Evolutionary conservation across 192 early-diverging fungal species (phyloP), one percentile per base, ranked within the genome.

Genomic region (Phlyctochytrium planicorne): DNA sequence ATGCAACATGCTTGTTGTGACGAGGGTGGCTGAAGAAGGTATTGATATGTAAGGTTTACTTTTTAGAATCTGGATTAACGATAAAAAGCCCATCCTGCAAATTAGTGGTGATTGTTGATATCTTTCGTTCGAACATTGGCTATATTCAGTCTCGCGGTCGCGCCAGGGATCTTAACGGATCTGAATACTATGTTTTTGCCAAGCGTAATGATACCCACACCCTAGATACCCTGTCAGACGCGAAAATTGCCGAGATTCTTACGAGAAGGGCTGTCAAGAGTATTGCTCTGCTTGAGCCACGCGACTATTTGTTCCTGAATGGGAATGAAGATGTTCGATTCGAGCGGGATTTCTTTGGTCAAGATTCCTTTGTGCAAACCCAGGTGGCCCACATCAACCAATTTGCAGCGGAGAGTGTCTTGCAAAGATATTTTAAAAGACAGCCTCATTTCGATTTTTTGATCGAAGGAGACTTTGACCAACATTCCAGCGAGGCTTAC

Each of bases 141-240:
- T 90, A 94, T 66, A 93, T 97, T 4, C 95, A 95, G 74, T 95
- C 94, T 17, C 85, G 94, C 34, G 95, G 94, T n/a, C 82, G 94
- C 30, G 94, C 94, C 0, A 81, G 94, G 1, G 83, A 91, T 69
- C 66, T 79, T 3, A 71, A 78, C 37, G 77, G 78, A 0, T 95
- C 93, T 14, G 88, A 88, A 53, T 97, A 88, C 53, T 81, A 93
- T 23, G 78, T 94, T n/a, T 79, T 97, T 82, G 84, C 88, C 23
- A 74, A 89, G 60, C 50, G 66, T 12, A 70, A 73, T 17, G 80
- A 91, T 59, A 62, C 64, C 10, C 34, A 47, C 1, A 56, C 65
- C 4, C n/a, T 82, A 29, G 65, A 74, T 10, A 63, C 61, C 3
- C 17, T 80, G 27, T 59, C 78, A 12, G 34, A 74, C 20, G 80